Base-by-base conservation (phyloP, 129 eudicot genomes). In the Escallonia rubra region DNA sequence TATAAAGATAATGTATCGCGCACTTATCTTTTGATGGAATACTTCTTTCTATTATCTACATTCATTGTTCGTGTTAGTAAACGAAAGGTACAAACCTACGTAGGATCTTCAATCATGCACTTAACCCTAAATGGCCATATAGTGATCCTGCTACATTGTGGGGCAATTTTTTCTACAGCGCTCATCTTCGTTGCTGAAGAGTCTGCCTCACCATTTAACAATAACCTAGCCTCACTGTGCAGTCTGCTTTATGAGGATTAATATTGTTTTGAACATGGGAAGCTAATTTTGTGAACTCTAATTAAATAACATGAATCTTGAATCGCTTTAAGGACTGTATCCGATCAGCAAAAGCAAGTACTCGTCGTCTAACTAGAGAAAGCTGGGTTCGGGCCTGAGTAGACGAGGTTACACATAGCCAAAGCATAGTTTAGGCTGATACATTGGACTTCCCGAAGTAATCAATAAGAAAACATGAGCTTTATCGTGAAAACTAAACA, bases 401-500 rank as follows among this genome's bases (percentile, higher is more conserved):
- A 40, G 39, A 46, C 40, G 41, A 59, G 44, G 46, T 70, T 70
- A 47, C 65, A 73, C 57, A 23, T 65, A 41, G 52, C 65, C 51
- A 57, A 74, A 74, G 41, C 72, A 42, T 39, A 43, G 63, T 59
- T 74, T 67, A 67, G 67, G 79, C 63, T 41, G 67, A 43, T 59
- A 55, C 38, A 43, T 48, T 59, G 66, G 10, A 41, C 66, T 62
- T 61, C 71, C 56, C 41, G 39, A 73, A 48, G 65, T 43, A 39
- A 41, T 16, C 4, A 57, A 76, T 52, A 53, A 6, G 10, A 7
- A 12, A 42, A 13, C 14, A 45, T 6, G 48, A 66, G 59, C 75
- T 68, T 68, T 73, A 68, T 61, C 83, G 78, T 66, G 69, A 16
- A 56, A 58, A 62, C 66, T 67, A 72, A 78, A 78, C 14, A 50